These are phyloP conservation scores for Fraxinus baroniana DNA, from an alignment of 305 asterid species.

Conservation along the genomic window DNA sequence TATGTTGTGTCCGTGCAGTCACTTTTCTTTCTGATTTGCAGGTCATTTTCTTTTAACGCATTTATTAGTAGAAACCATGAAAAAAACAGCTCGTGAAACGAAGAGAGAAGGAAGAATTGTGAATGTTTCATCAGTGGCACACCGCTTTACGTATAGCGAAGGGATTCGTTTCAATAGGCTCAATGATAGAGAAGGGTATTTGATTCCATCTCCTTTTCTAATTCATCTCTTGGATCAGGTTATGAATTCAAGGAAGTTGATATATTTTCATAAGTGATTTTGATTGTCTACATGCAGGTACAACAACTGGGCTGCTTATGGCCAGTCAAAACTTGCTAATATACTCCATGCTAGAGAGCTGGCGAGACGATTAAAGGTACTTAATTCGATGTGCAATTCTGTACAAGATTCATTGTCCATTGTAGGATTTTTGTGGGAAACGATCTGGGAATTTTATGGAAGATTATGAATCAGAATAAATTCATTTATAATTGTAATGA, in stretches of 20 bases:
- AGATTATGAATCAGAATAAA: not conserved
- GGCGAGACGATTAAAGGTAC: constrained; percentile 54
- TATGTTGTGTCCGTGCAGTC: not conserved
- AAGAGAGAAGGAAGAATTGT: constrained; percentile 84
- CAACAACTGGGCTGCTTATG: constrained; percentile 46
- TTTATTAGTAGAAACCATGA: constrained; percentile 73
- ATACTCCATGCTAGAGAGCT: constrained; percentile 67
- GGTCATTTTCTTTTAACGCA: constrained; percentile 79
- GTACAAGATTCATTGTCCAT: not conserved
- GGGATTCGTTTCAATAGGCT: constrained; percentile 68
- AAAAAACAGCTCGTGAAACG: constrained; percentile 51
- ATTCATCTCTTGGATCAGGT: not conserved
- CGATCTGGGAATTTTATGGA: not conserved
- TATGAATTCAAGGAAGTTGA: not conserved
- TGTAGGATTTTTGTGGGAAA: not conserved
- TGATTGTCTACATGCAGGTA: constrained; percentile 41
- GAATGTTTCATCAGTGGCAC: constrained; percentile 71
- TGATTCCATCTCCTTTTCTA: not conserved
- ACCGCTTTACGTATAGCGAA: constrained; percentile 47
- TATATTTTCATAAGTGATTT: not conserved
- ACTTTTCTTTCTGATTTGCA: constrained; percentile 32
- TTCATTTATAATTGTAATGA: not conserved
- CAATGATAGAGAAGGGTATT: constrained; percentile 57
- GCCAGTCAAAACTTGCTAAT: constrained; percentile 78
- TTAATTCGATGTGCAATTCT: not conserved